Evolutionary conservation across 345 rosid species (phyloP).

Genomic region (Gossypium mustelinum): DNA sequence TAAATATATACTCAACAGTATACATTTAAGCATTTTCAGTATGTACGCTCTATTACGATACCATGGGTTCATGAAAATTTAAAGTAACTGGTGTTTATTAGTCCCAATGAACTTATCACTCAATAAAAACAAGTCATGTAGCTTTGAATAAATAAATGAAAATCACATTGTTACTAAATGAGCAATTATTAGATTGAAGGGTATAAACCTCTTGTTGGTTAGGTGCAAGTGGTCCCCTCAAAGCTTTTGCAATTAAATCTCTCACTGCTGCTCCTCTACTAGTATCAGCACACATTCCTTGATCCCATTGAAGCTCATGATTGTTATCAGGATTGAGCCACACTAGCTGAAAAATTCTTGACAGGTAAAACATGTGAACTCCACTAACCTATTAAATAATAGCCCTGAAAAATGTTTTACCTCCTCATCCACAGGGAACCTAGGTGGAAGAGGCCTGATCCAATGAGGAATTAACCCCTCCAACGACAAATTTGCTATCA

Average conservation of each 20-base stretch:
- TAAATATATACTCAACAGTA: background rate
- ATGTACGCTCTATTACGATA: background rate
- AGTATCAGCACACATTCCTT: conserved; percentile 97
- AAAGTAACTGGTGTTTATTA: background rate
- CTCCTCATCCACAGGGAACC: conserved; percentile 79
- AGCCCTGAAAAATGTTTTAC: conserved; percentile 28
- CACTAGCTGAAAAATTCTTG: conserved; percentile 50
- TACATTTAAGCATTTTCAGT: background rate
- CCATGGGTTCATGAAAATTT: background rate
- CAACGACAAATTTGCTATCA: conserved; percentile 43
- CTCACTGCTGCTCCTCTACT: conserved; percentile 88
- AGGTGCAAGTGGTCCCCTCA: conserved; percentile 77
- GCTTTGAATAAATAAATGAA: conserved; percentile 2
- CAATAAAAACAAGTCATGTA: background rate
- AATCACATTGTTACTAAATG: background rate
- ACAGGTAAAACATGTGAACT: conserved; percentile 15
- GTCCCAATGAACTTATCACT: background rate
- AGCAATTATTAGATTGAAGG: conserved; percentile 3
- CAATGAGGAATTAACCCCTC: conserved; percentile 66
- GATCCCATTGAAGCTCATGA: conserved; percentile 97
- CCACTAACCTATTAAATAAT: conserved; percentile 13
- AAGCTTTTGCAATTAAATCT: conserved; percentile 79
- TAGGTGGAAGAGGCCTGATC: conserved; percentile 86
- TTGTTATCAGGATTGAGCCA: conserved; percentile 95
- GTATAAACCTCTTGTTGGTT: conserved; percentile 68